A percentile compares a stretch with the other conserved stretches of the same genome.
phyloP scores from a whole-genome alignment of 2,329 filamentous ascomycete species.

The Fusarium hostae region DNA sequence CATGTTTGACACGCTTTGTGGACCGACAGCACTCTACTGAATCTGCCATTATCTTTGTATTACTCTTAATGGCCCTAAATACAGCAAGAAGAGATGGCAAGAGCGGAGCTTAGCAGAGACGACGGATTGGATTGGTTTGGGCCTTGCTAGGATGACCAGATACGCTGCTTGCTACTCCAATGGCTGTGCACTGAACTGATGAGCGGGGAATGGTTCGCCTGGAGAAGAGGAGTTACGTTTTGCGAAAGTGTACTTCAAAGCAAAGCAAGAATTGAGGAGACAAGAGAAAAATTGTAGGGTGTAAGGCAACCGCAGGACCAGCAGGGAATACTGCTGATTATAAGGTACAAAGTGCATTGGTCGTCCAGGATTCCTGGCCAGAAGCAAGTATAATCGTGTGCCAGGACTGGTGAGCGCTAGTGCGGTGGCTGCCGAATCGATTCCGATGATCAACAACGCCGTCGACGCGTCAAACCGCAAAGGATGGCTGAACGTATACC shows the following conservation, averaged over 20 bases:
- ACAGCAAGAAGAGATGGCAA: neutral
- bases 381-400: neutral
- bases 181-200: too few relatives aligned
- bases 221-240: neutral
- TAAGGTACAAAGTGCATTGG: neutral
- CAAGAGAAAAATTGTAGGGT: neutral
- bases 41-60: too few relatives aligned
- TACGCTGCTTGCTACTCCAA: neutral
- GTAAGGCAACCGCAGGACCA: neutral
- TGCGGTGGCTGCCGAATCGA: too few relatives aligned
- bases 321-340: neutral
- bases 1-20: neutral
- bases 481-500: too few relatives aligned
- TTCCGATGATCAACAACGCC: too few relatives aligned
- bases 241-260: neutral
- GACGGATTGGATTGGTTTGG: neutral
- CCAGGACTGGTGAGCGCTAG: too few relatives aligned
- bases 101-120: neutral
- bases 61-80: neutral
- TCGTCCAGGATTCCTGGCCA: neutral
- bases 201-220: too few relatives aligned
- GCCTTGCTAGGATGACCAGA: neutral
- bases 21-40: neutral
- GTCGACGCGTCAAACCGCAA: too few relatives aligned
- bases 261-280: neutral